Conservation (phyloP, 2,329 filamentous ascomycete genomes). For the Bipolaris zeicola region DNA sequence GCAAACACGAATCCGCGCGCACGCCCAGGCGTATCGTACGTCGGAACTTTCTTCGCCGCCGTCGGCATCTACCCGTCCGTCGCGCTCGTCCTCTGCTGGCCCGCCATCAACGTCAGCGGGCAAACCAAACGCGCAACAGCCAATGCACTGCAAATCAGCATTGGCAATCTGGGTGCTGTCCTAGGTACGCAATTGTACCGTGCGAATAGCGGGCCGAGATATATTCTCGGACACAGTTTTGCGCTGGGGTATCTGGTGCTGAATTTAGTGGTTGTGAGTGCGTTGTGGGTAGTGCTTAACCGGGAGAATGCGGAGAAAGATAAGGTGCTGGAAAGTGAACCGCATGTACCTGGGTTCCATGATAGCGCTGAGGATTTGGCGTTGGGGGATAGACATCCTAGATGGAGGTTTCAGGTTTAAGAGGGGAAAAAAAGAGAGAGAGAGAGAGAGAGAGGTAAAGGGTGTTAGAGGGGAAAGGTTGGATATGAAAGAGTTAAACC, state of each 20-base stretch:
- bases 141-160: slow-evolving; percentile 56
- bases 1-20: slow-evolving; percentile 38
- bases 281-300: slow-evolving; percentile 38
- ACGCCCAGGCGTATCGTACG: slow-evolving; percentile 46
- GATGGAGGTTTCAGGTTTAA: slow-evolving; percentile 42
- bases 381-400: slow-evolving; percentile 43
- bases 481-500: not conserved
- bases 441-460: no score
- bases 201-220: slow-evolving; percentile 41
- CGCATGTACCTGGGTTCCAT: slow-evolving; percentile 36
- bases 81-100: slow-evolving; percentile 54
- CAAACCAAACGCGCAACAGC: slow-evolving; percentile 60
- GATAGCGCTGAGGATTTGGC: slow-evolving; percentile 40
- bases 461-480: not conserved
- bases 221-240: slow-evolving; percentile 45
- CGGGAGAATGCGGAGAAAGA: slow-evolving; percentile 42
- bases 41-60: slow-evolving; percentile 47
- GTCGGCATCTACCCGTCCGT: slow-evolving; percentile 49
- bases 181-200: slow-evolving; percentile 48
- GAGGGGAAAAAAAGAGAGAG: no score
- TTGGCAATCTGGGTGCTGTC: slow-evolving; percentile 56
- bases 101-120: slow-evolving; percentile 60
- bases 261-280: slow-evolving; percentile 41
- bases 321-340: slow-evolving; percentile 28
- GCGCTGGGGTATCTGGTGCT: slow-evolving; percentile 42